These are phyloP conservation scores for Elongisporangium anandrum DNA, from an alignment of 352 stramenopile genomes.

Conservation along the genomic window DNA sequence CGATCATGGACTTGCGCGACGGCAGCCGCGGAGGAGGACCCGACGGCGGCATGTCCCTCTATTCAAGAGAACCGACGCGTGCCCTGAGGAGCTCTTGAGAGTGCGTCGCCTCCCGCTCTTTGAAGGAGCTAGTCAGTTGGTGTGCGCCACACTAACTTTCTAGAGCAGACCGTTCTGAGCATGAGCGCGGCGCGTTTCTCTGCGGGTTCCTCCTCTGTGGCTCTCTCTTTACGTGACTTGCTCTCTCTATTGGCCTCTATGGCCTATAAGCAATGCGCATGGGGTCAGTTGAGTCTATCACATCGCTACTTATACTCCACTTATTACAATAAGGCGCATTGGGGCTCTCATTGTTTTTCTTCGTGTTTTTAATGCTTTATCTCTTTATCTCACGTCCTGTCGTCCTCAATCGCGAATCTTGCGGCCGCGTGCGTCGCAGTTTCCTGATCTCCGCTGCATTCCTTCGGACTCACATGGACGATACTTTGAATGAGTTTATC, in stretches of 20 bases:
- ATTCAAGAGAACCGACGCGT: not conserved
- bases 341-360: not conserved
- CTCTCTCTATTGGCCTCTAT: not conserved
- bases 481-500: not conserved
- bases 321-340: too few species aligned
- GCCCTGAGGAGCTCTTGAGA: not conserved
- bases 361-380: not conserved
- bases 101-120: not conserved
- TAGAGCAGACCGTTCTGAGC: not conserved
- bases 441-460: not conserved
- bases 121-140: not conserved
- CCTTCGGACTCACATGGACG: not conserved
- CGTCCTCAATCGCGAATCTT: not conserved
- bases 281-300: too few species aligned
- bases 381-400: not conserved
- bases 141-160: not conserved
- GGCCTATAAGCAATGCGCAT: not conserved
- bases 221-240: too few species aligned
- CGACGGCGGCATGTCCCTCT: slow-evolving; percentile 3
- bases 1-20: slow-evolving; percentile 47
- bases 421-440: not conserved
- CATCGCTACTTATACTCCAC: too few species aligned
- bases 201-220: not conserved
- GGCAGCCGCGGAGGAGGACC: slow-evolving; percentile 20
- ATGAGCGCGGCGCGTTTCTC: not conserved